These are phyloP conservation scores for Acanthamoeba sp. DNA, from an alignment of 208 protist species.

Conservation along the genomic window DNA sequence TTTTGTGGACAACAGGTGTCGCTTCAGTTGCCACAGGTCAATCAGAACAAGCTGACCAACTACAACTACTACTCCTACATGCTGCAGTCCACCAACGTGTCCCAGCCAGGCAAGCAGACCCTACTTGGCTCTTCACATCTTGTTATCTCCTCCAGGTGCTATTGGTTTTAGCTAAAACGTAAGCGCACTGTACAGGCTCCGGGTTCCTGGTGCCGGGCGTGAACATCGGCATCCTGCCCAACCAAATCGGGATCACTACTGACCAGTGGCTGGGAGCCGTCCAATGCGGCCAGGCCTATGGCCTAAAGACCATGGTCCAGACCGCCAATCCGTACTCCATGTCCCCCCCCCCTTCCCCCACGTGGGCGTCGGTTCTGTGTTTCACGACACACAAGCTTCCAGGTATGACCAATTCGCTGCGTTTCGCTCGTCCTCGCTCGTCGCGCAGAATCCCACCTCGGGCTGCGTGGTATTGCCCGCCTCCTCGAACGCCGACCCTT, in stretches of 20 bases:
- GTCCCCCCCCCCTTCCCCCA: background rate
- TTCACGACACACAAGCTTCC: too few species aligned
- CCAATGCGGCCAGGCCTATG: conserved; percentile 13
- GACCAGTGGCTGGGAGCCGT: background rate
- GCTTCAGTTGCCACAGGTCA: background rate
- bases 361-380: too few species aligned
- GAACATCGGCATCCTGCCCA: background rate
- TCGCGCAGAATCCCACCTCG: background rate
- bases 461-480: background rate
- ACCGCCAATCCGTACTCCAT: background rate
- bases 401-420: conserved; percentile 58
- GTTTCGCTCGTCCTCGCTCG: background rate
- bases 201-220: conserved; percentile 3
- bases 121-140: background rate
- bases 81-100: background rate
- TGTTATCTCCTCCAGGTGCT: background rate
- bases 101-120: background rate
- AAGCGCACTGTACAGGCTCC: background rate
- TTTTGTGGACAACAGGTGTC: background rate
- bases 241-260: conserved; percentile 34
- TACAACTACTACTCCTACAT: background rate
- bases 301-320: conserved; percentile 30
- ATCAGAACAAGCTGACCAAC: background rate
- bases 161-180: background rate
- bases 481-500: background rate